Percentiles rank a stretch among this genome's conserved stretches.
phyloP scores from a whole-genome alignment of 805 yeast genomes.

The Candida insectorum region DNA sequence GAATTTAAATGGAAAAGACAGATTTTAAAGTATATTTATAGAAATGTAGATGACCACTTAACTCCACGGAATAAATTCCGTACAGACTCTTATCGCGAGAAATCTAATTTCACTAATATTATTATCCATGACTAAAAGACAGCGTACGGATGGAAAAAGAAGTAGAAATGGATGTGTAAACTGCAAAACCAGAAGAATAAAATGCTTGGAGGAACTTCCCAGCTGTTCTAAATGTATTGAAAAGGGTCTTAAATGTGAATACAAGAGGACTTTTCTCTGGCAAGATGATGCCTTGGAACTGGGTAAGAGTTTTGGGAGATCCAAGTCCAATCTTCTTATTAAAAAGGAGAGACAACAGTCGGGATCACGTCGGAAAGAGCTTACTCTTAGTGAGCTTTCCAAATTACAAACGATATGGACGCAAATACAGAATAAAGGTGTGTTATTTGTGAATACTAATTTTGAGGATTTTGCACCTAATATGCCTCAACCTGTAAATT shows the following conservation, averaged over 20 bases:
- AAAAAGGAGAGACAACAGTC: conserved; percentile 4
- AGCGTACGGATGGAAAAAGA: too few relatives aligned
- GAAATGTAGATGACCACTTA: too few relatives aligned
- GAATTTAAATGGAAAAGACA: conserved; percentile 3
- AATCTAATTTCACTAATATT: too few relatives aligned
- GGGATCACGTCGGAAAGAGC: conserved; percentile 7
- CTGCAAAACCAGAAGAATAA: conserved; percentile 14
- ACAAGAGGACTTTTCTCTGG: conserved; percentile 22
- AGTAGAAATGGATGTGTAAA: conserved; percentile 18
- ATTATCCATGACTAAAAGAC: too few relatives aligned
- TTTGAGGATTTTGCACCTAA: conserved; percentile 17
- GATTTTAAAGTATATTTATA: too few relatives aligned
- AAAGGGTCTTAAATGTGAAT: conserved; percentile 16
- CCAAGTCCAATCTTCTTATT: conserved; percentile 15
- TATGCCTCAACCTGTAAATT: too few relatives aligned
- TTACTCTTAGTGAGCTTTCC: conserved; percentile 10
- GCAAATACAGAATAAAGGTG: conserved; percentile 5
- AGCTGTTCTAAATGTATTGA: conserved; percentile 26
- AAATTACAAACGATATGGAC: conserved; percentile 9
- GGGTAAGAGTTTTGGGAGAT: conserved; percentile 37
- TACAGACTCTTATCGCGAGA: too few relatives aligned
- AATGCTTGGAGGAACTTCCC: conserved; percentile 27
- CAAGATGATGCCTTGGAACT: conserved; percentile 33
- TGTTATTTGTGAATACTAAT: conserved; percentile 17
- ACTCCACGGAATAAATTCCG: too few relatives aligned